phyloP scores from a whole-genome alignment of 2,329 filamentous ascomycete species.

The Tolypocladium cylindrosporum region DNA sequence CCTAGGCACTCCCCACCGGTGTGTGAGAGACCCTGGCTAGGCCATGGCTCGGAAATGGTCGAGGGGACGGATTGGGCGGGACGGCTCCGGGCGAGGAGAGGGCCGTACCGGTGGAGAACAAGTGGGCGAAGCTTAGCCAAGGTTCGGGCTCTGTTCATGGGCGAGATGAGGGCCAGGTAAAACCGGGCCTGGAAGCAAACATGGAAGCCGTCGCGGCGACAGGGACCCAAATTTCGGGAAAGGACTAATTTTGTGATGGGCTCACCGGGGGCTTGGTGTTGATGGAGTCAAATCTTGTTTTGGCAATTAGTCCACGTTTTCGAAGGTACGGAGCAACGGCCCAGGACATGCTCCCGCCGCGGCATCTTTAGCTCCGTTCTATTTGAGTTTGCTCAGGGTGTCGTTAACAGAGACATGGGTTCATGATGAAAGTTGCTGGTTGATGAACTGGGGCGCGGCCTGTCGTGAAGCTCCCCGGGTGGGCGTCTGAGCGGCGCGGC shows the following conservation, averaged over 20 bases:
- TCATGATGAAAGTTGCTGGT: background rate
- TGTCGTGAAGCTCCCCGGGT: background rate
- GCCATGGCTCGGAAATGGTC: background rate
- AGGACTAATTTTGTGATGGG: background rate
- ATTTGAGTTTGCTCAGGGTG: background rate
- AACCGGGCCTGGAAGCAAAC: background rate
- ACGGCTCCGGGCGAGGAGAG: constrained; percentile 1
- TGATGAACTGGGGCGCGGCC: background rate
- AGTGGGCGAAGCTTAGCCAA: background rate
- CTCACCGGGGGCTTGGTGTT: background rate
- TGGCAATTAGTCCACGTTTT: background rate
- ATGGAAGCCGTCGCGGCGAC: background rate
- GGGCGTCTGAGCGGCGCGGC: background rate
- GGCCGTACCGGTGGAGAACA: constrained; percentile 6
- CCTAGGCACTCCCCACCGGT: background rate
- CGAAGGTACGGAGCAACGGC: background rate
- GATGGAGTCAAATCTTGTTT: background rate
- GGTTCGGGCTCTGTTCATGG: background rate
- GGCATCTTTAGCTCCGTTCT: background rate
- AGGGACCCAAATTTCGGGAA: background rate
- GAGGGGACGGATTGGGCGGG: background rate
- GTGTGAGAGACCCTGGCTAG: background rate
- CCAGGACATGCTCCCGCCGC: background rate
- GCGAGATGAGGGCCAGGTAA: background rate
- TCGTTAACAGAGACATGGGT: background rate